Evolutionary conservation across 208 protist species (phyloP).

Genomic region (Borovskyia barvae): DNA sequence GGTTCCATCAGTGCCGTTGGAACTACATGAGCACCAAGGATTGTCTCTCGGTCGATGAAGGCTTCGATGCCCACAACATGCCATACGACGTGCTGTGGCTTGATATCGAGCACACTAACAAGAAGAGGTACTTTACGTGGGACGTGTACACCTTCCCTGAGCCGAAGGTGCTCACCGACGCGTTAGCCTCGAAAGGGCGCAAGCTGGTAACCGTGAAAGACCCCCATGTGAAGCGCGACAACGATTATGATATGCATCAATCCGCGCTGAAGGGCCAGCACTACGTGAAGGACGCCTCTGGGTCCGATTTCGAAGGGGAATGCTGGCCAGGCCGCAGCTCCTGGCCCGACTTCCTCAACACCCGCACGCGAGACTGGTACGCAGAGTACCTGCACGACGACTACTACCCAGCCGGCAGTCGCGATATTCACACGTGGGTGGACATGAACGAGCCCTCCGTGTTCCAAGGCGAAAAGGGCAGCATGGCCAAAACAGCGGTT

Average conservation of each 20-base stretch:
- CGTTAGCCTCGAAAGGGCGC: constrained; percentile 89
- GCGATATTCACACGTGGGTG: constrained; percentile 97
- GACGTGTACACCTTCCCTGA: constrained; percentile 94
- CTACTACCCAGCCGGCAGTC: constrained; percentile 85
- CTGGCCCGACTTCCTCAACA: constrained; percentile 95
- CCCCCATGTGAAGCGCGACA: constrained; percentile 96
- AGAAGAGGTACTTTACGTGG: constrained; percentile 99
- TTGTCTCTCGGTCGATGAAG: constrained; percentile 81
- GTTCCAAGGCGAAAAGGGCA: constrained; percentile 94
- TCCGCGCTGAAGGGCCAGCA: constrained; percentile 65
- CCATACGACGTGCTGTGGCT: constrained; percentile 99
- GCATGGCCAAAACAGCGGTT: constrained; percentile 93
- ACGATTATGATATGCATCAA: constrained; percentile 81
- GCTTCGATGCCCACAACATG: constrained; percentile 96
- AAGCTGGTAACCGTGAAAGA: constrained; percentile 98
- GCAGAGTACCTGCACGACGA: constrained; percentile 86
- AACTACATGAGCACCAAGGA: constrained; percentile 96
- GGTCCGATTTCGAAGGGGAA: constrained; percentile 90
- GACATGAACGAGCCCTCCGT: constrained; percentile 99
- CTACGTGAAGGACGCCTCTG: constrained; percentile 87
- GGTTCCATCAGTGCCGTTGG: constrained; percentile 98
- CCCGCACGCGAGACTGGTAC: constrained; percentile 93
- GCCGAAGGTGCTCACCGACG: constrained; percentile 84
- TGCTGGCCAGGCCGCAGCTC: constrained; percentile 97
- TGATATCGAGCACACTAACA: constrained; percentile 99